These are phyloP conservation scores for Balakata baccata DNA, from an alignment of 345 rosid species.

Conservation along the genomic window DNA sequence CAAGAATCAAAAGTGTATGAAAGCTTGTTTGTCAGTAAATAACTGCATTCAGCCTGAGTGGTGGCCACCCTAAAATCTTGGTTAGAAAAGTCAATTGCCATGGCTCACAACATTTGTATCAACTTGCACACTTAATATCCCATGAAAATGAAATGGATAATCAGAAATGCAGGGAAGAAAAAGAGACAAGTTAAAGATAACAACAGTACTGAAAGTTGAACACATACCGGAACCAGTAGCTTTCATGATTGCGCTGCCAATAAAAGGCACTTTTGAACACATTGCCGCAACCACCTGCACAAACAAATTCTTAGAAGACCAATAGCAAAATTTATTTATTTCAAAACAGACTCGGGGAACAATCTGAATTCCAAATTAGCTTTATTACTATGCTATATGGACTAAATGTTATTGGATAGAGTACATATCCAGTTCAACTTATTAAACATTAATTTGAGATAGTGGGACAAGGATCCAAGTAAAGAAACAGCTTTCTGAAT, in stretches of 20 bases:
- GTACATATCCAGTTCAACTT: neutral
- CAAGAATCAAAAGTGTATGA: too few species aligned
- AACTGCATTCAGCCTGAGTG: neutral
- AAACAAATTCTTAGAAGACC: constrained; percentile 17
- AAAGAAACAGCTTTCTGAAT: neutral
- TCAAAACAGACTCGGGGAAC: neutral
- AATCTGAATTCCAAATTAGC: neutral
- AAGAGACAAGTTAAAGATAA: constrained; percentile 2
- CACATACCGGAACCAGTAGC: constrained; percentile 68
- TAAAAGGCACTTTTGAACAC: constrained; percentile 88
- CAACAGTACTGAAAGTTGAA: constrained; percentile 7
- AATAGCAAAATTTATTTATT: neutral
- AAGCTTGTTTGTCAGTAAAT: too few species aligned
- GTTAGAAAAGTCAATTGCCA: neutral
- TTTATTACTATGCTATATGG: neutral
- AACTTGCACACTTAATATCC: neutral
- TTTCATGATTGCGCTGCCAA: constrained; percentile 78
- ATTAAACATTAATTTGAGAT: neutral
- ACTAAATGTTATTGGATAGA: neutral
- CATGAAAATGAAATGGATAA: neutral
- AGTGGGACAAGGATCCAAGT: too few species aligned
- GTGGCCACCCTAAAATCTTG: neutral
- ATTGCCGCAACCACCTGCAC: constrained; percentile 88
- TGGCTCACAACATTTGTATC: neutral
- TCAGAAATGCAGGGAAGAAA: neutral